Base-by-base conservation (phyloP, 352 stramenopile species). In the Phytopythium ostracodes region DNA sequence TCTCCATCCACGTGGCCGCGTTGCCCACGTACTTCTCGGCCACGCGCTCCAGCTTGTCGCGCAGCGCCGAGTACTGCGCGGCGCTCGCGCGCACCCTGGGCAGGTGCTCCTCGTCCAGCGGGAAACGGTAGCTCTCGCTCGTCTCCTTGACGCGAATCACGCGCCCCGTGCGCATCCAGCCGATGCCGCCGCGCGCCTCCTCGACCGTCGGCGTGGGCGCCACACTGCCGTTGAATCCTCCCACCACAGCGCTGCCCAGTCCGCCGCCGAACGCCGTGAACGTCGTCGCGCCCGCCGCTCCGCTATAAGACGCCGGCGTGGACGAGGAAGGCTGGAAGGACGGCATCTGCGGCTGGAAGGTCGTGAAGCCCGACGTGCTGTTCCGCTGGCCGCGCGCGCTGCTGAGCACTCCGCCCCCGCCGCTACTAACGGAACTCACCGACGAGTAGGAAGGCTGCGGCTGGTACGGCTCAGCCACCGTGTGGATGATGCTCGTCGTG, bases 91-190 rank as follows among this genome's bases (percentile, higher is more conserved):
- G 56, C 6, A 79, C 66, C 14, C 71, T 69, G 9, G 82, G 78
- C 50, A 91, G 55, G 62, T 89, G 70, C 53, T 88, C 78, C 4
- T 68, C 62, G 11, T 89, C 77, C n/a, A 92, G 62, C 20, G 83
- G 83, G 58, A 92, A 92, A 15, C 83, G 75, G 65, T 84, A 92
- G 35, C 77, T 83, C 55, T 87, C 75, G 52, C 80, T 79, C 15
- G 80, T 87, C 54, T 90, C 79, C 63, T 89, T 89, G 31, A 90
- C 73, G 35, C 80, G 80, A 43, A 92, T 86, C 22, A 89, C 64
- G 56, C 83, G 83, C 1, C 83, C 83, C 27, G 80, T 87, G 64
- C 77, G 70, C 77, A 89, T 88, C 79, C 79, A 91, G 25, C 67
- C 60, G 27, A 79, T 70, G 56, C 82, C 82, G 33, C 76, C 77